phyloP scores from a whole-genome alignment of 257 asterid genomes.

The Nicotiana benthamiana region DNA sequence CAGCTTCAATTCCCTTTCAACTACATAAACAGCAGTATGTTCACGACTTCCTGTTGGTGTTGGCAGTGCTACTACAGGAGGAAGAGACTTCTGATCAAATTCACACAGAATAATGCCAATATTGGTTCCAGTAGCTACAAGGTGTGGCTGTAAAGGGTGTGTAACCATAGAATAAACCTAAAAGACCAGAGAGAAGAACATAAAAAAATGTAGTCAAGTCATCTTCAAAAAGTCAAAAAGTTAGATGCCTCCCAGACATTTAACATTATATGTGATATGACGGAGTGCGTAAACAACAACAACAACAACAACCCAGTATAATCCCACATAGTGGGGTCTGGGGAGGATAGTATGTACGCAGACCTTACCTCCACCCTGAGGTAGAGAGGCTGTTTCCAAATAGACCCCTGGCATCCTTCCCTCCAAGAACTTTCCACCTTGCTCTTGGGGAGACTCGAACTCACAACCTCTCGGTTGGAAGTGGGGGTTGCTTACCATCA shows the following conservation, averaged over 20 bases:
- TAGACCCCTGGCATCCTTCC: too few species aligned
- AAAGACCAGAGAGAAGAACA: slow-evolving; percentile 2
- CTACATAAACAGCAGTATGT: slow-evolving; percentile 82
- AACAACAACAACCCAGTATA: too few species aligned
- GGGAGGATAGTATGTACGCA: too few species aligned
- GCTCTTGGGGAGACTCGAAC: too few species aligned
- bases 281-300: background rate
- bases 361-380: too few species aligned
- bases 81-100: slow-evolving; percentile 88
- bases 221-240: background rate
- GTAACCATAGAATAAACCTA: slow-evolving; percentile 97
- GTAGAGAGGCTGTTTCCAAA: too few species aligned
- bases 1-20: slow-evolving; percentile 85
- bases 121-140: slow-evolving; percentile 97
- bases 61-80: slow-evolving; percentile 87
- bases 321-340: too few species aligned
- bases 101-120: slow-evolving; percentile 92
- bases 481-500: too few species aligned
- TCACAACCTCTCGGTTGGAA: too few species aligned
- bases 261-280: background rate
- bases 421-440: too few species aligned
- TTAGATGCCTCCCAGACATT: background rate
- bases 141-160: slow-evolving; percentile 91
- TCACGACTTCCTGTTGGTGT: slow-evolving; percentile 78
- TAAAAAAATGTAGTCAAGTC: background rate